These are phyloP conservation scores for Cylindrodendrum hubeiense DNA, from an alignment of 2,329 filamentous ascomycete genomes.

Conservation along the genomic window DNA sequence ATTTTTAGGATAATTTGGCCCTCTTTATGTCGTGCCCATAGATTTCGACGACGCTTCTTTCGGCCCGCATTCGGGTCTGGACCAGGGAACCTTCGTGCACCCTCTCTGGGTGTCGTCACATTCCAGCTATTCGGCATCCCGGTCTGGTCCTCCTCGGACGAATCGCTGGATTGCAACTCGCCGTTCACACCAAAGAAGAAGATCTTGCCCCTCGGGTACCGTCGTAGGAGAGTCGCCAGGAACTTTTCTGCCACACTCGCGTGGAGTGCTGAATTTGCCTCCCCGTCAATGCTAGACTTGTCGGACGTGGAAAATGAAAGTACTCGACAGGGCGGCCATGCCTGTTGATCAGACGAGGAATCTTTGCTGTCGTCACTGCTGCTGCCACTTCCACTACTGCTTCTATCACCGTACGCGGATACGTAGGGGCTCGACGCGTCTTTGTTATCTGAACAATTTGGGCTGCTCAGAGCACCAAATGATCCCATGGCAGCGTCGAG, in stretches of 20 bases:
- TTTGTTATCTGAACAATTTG: constrained; percentile 29
- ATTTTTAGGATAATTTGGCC: constrained; percentile 44
- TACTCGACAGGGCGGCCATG: neutral
- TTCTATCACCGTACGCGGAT: constrained; percentile 42
- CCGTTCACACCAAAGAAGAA: constrained; percentile 59
- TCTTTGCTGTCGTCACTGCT: neutral
- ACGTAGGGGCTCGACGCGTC: constrained; percentile 2
- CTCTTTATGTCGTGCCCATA: constrained; percentile 29
- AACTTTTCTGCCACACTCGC: constrained; percentile 52
- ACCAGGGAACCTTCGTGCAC: neutral
- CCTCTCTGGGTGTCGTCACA: neutral
- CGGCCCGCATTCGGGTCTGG: neutral
- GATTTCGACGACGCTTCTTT: constrained; percentile 20
- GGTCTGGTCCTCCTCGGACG: constrained; percentile 44
- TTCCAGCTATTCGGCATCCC: neutral
- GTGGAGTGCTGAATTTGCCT: constrained; percentile 30
- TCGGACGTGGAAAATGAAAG: constrained; percentile 49
- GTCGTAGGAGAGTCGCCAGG: constrained; percentile 55
- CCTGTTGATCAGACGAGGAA: neutral
- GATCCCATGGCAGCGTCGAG: constrained; percentile 46
- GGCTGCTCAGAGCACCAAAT: constrained; percentile 30
- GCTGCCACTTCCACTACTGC: neutral
- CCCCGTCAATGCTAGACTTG: constrained; percentile 49
- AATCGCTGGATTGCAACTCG: constrained; percentile 48
- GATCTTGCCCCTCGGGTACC: constrained; percentile 60